Base-by-base conservation (phyloP, 768 basidiomycete genomes). In the Mycena indigotica region DNA sequence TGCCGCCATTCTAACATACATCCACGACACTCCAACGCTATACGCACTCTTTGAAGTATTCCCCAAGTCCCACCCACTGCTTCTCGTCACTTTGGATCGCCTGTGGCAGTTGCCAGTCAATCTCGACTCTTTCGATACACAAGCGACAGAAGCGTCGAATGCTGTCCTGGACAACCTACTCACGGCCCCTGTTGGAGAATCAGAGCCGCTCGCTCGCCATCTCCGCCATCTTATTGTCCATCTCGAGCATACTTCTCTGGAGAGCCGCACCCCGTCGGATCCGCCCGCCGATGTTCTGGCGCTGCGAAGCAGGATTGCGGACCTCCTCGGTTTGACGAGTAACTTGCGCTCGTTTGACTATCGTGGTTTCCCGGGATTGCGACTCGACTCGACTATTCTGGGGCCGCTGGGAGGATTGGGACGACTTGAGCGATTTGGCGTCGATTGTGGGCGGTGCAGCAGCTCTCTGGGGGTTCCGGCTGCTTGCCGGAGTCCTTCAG, bases 111-210 rank as follows among this genome's bases (percentile, higher is more conserved):
- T 56, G 4, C 54, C 59, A 10, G 19, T 60, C 44, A 45, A 56
- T 28, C 28, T 60, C 19, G 59, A 60, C 26, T 48, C 54, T 13
- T 60, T 23, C 32, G 44, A 60, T 24, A 16, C 55, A n/a, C 40
- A 21, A 5, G 15, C 51, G 16, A 28, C 50, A 3, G 44, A n/a
- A 3, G 55, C 55, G 13, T 60, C 59, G 24, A 40, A 52, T 17
- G n/a, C 26, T 12, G 50, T 58, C 2, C 51, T 53, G 21, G 21
- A 45, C 41, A n/a, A 8, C 19, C 41, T 45, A 6, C 41, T 45
- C 8, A 8, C 10, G 10, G 19, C 41, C 10, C 12, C 10, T 15
- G 12, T n/a, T 10, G 41, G 24, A 8, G 41, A 10, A 10, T 21
- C 12, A 10, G 10, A 45, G 21, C 41, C 41, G 41, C 41, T 45